Percentiles rank a stretch among this genome's conserved stretches.
phyloP scores from a whole-genome alignment of 352 stramenopile species.

The Globisporangium echinulatum region DNA sequence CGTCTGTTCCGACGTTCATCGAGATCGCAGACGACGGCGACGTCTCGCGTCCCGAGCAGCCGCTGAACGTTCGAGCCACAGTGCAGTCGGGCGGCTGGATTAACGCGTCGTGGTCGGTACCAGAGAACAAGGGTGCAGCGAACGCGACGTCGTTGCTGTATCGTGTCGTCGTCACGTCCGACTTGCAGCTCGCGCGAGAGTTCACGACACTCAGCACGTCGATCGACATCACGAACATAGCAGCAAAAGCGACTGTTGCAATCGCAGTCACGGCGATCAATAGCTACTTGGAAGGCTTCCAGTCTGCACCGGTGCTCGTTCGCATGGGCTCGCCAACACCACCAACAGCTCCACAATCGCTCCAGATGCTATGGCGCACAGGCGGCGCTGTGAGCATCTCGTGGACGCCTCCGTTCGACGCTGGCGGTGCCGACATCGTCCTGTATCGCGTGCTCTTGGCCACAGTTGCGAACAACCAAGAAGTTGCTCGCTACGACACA shows the following conservation, averaged over 20 bases:
- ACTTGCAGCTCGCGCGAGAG: conserved; percentile 7
- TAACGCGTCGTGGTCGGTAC: conserved; percentile 22
- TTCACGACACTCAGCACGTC: conserved; percentile 12
- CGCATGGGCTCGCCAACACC: conserved; percentile 20
- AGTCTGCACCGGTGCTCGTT: conserved; percentile 12
- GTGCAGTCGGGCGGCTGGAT: conserved; percentile 25
- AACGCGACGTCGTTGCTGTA: conserved; percentile 26
- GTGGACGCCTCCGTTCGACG: conserved; percentile 37
- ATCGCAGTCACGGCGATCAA: conserved; percentile 29
- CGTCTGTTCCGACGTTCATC: conserved; percentile 10
- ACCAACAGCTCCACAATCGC: conserved; percentile 18
- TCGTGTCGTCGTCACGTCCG: conserved; percentile 16
- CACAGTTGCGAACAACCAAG: background rate
- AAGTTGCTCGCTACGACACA: conserved; percentile 8
- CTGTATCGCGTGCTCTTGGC: conserved; percentile 26
- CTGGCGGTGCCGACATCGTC: conserved; percentile 26
- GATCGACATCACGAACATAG: conserved; percentile 18
- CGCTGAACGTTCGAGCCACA: conserved; percentile 11
- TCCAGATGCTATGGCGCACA: conserved; percentile 22
- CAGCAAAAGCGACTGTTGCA: conserved; percentile 22
- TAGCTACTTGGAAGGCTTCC: conserved; percentile 11
- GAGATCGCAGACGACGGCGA: conserved; percentile 53
- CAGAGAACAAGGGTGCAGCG: conserved; percentile 25
- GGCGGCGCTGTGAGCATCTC: conserved; percentile 38
- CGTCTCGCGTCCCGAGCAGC: conserved; percentile 24